phyloP scores from a whole-genome alignment of 768 basidiomycete species.

The Strobilomyces dryophilus region DNA sequence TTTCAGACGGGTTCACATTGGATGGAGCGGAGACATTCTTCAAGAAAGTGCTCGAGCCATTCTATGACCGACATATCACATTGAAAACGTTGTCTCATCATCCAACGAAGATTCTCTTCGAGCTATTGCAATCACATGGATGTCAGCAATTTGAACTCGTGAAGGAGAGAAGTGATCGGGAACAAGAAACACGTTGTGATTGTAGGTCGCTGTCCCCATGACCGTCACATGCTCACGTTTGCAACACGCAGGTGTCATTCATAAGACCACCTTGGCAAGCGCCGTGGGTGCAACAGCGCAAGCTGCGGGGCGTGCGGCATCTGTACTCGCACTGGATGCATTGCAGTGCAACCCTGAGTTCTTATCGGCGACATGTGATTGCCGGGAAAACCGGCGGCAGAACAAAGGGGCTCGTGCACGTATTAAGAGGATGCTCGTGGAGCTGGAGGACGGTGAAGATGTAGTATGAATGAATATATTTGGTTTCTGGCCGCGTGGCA shows the following conservation, averaged over 20 bases:
- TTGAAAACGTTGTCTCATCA: constrained; percentile 71
- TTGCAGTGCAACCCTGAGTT: constrained; percentile 63
- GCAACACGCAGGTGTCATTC: constrained; percentile 53
- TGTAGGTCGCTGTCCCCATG: constrained; percentile 36
- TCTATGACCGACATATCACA: constrained; percentile 73
- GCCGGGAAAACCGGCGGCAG: constrained; percentile 38
- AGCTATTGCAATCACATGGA: constrained; percentile 66
- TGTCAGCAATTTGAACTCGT: constrained; percentile 62
- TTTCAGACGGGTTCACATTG: constrained; percentile 67
- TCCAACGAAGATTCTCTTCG: constrained; percentile 71
- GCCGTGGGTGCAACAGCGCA: constrained; percentile 48
- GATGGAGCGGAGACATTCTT: constrained; percentile 63
- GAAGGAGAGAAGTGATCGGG: constrained; percentile 42
- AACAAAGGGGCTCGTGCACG: constrained; percentile 39
- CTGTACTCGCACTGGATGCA: constrained; percentile 62
- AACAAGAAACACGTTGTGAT: constrained; percentile 42
- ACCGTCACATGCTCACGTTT: constrained; percentile 17
- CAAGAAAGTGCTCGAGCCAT: constrained; percentile 65
- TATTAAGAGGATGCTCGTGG: constrained; percentile 27
- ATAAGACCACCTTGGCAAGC: constrained; percentile 58
- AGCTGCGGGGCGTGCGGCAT: constrained; percentile 58
- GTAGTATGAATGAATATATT: constrained; percentile 7
- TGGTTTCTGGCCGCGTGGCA: not conserved
- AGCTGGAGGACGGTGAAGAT: constrained; percentile 20
- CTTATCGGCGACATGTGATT: constrained; percentile 63